phyloP scores from a whole-genome alignment of 2,329 filamentous ascomycete species.

The Phaeoacremonium minimum region DNA sequence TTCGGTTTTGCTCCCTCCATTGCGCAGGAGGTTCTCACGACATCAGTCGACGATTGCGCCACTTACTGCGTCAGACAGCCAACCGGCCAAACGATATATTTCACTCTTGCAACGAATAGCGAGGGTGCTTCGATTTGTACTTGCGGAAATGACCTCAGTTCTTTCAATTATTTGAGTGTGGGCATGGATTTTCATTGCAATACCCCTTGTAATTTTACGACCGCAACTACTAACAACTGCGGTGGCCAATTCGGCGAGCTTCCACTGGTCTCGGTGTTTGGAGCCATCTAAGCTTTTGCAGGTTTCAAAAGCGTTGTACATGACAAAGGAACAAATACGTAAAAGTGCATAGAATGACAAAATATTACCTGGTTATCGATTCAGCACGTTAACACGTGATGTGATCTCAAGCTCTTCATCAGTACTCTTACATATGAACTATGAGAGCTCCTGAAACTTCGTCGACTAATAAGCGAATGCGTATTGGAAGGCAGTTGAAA shows the following conservation, averaged over 20 bases:
- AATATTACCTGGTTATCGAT: too few relatives aligned
- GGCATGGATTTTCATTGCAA: not conserved
- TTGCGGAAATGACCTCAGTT: conserved; percentile 7
- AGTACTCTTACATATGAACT: too few relatives aligned
- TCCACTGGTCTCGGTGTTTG: not conserved
- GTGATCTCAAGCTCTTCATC: too few relatives aligned
- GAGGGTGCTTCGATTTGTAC: conserved; percentile 8
- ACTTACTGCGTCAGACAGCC: conserved; percentile 5
- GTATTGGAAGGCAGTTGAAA: too few relatives aligned
- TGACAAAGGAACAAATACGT: too few relatives aligned
- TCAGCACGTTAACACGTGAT: too few relatives aligned
- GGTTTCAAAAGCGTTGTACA: too few relatives aligned
- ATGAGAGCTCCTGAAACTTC: too few relatives aligned
- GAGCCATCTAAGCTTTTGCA: not conserved
- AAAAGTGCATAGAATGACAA: too few relatives aligned
- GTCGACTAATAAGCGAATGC: too few relatives aligned
- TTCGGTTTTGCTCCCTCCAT: conserved; percentile 5
- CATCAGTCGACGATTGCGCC: conserved; percentile 9
- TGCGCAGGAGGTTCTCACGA: conserved; percentile 7
- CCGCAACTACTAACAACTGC: not conserved
- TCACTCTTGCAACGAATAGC: conserved; percentile 7
- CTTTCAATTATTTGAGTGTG: not conserved
- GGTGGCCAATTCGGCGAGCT: not conserved
- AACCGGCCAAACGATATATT: conserved; percentile 5
- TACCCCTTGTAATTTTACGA: not conserved